A percentile compares a stretch with the other conserved stretches of the same genome.
These are phyloP conservation scores for Morella rubra DNA, from an alignment of 306 rosid species.

Conservation along the genomic window DNA sequence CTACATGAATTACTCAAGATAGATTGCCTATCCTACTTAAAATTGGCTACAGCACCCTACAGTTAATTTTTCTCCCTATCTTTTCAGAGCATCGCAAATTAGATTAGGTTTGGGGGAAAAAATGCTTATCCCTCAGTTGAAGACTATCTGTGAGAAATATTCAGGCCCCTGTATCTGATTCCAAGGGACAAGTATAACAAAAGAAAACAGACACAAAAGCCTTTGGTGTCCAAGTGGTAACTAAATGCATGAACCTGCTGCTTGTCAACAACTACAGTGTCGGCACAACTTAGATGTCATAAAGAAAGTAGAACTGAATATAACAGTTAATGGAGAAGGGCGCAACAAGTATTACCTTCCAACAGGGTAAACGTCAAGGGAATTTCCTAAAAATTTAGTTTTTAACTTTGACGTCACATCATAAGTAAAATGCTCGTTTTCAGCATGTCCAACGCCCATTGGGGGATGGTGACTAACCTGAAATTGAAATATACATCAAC, in stretches of 20 bases:
- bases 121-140: background rate
- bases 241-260: background rate
- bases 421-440: constrained; percentile 84
- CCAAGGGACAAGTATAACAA: background rate
- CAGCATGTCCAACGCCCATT: constrained; percentile 92
- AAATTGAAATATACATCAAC: constrained; percentile 10
- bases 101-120: background rate
- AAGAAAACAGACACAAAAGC: background rate
- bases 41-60: background rate
- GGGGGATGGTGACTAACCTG: constrained; percentile 99
- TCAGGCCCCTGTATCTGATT: background rate
- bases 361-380: constrained; percentile 82
- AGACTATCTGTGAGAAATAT: background rate
- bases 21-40: background rate
- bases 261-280: background rate
- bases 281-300: background rate
- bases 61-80: background rate
- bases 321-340: background rate
- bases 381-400: constrained; percentile 90
- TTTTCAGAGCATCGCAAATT: background rate
- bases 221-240: background rate
- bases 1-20: background rate
- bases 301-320: background rate
- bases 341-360: constrained; percentile 60
- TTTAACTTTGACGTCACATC: constrained; percentile 90